Base-by-base conservation (phyloP, 192 early-diverging fungal genomes). In the Haplosporangium gracile region DNA sequence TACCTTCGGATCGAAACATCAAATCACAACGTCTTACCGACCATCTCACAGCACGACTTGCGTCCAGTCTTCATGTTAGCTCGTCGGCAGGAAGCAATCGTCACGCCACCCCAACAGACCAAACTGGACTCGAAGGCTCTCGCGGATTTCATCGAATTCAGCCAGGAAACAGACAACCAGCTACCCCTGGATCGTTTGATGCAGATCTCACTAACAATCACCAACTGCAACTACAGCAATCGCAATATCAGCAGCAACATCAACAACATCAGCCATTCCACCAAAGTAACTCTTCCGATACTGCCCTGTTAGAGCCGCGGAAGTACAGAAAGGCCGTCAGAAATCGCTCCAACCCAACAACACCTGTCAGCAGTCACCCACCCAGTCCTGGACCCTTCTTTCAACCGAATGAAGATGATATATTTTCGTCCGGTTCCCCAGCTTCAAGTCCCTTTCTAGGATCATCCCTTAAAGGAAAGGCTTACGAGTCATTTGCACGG, bases 21-120 rank as follows among this genome's bases (percentile, higher is more conserved):
- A 86, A 86, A 39, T 78, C 84, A 16, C 84, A 86, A 24, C 78
- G 84, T 32, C 73, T 86, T 76, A 80, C 84, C 4, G 84, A 86
- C 38, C 84, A 86, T 38, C 75, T 86, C 10, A 80, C 84, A 39
- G 69, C 77, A 7, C 75, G 79, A 45, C 76, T 86, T 32, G 84
- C 84, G n/a, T 53, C 84, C 32, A 81, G 70, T n/a, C 77, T 86
- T 13, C 75, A 80, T 38, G 77, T 86, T 72, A 86, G 84, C 34
- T 55, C 76, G 20, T 75, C 76, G 26, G 32, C 51, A n/a, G n/a
- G 26, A 26, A 34, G 32, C 42, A 49, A 6, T 4, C 47, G 26
- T 7, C 13, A 45, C 34, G 5, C 63, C 0, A 63, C 38, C 9
- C 18, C 71, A 4, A 47, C n/a, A 34, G n/a, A 74, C 15, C 84